These are phyloP conservation scores for Chlorociboria aeruginascens DNA, from an alignment of 495 filamentous ascomycete genomes.

Conservation along the genomic window DNA sequence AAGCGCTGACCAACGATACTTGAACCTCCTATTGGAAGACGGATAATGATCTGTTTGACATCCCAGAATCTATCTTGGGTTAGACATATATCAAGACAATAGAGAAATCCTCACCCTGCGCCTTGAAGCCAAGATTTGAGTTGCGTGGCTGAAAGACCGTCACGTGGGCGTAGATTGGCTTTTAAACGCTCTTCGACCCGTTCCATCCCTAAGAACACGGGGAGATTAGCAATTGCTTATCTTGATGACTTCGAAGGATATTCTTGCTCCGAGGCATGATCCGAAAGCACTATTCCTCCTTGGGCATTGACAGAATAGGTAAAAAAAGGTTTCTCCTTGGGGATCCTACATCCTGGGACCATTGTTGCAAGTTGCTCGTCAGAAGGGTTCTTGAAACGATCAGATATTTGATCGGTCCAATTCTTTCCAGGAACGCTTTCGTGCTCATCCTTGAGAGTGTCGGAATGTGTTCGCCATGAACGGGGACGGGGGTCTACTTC, in stretches of 20 bases:
- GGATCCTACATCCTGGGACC: not conserved
- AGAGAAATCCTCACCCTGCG: constrained; percentile 10
- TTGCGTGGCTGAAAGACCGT: constrained; percentile 16
- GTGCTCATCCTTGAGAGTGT: not conserved
- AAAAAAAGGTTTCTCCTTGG: not conserved
- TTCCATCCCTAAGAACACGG: not conserved
- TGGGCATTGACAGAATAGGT: not conserved
- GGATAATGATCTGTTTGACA: constrained; percentile 17
- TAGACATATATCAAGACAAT: not conserved
- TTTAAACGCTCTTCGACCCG: constrained; percentile 14
- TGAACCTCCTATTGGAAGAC: constrained; percentile 9
- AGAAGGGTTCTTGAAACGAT: constrained; percentile 13
- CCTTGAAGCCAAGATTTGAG: constrained; percentile 18
- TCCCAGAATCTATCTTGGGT: constrained; percentile 15
- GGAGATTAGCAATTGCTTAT: not conserved
- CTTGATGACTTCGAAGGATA: not conserved
- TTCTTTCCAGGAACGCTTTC: constrained; percentile 9
- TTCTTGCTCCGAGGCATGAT: not conserved
- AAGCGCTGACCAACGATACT: constrained; percentile 8
- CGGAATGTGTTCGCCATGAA: not conserved
- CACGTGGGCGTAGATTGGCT: constrained; percentile 11
- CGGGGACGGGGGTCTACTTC: constrained; percentile 19
- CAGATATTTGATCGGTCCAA: constrained; percentile 17
- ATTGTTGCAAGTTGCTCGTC: constrained; percentile 16
- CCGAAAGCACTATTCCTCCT: not conserved